Conservation (phyloP, 148 eudicot species). For the Rhododendron molle region DNA sequence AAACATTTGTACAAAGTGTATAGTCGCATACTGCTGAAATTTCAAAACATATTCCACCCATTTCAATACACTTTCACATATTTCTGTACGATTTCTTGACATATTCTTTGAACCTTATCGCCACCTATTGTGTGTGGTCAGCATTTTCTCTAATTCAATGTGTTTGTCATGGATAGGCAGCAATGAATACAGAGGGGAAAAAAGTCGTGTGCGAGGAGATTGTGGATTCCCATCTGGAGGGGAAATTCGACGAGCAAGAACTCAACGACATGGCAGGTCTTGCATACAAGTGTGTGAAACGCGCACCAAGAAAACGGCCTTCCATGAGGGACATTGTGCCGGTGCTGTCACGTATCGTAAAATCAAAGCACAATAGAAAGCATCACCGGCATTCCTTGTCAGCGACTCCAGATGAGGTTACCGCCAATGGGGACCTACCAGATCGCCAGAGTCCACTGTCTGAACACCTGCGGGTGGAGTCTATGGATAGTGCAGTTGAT, state of each 20-base stretch:
- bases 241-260: constrained; percentile 60
- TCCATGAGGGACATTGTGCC: constrained; percentile 90
- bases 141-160: not conserved
- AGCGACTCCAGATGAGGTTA: constrained; percentile 47
- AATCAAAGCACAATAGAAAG: constrained; percentile 43
- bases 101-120: not conserved
- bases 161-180: constrained; percentile 55
- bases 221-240: constrained; percentile 68
- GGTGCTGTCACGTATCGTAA: constrained; percentile 54
- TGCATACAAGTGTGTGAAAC: constrained; percentile 74
- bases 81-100: not conserved
- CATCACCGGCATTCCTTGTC: constrained; percentile 35
- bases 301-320: constrained; percentile 62
- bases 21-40: not conserved
- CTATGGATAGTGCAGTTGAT: constrained; percentile 60
- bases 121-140: not conserved
- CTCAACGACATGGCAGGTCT: constrained; percentile 74
- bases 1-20: no score
- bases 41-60: not conserved
- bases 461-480: constrained; percentile 53
- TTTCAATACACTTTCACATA: not conserved
- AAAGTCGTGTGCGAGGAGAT: constrained; percentile 85
- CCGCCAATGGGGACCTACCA: constrained; percentile 30
- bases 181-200: constrained; percentile 80
- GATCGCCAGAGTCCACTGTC: constrained; percentile 27